Evolutionary conservation across 1,284 basidiomycete genomes (phyloP).

Genomic region (Cystobasidiaceae sp.): DNA sequence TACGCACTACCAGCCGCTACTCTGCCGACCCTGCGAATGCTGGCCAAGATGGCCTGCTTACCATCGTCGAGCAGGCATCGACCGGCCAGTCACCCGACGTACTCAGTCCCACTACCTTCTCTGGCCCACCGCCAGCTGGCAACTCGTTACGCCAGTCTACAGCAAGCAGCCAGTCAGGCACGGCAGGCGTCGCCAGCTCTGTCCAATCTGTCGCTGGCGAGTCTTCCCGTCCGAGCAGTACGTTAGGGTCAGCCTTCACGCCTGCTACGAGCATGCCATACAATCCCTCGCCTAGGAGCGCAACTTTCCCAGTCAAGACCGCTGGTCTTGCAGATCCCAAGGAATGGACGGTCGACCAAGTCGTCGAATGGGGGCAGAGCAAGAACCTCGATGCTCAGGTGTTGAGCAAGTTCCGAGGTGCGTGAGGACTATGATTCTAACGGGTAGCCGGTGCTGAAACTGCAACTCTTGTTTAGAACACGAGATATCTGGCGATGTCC

Average conservation of each 20-base stretch:
- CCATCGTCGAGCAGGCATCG: slow-evolving; percentile 21
- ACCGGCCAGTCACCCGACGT: too few species aligned
- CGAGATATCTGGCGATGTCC: slow-evolving; percentile 95
- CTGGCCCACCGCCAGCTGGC: not conserved
- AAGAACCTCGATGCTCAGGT: slow-evolving; percentile 81
- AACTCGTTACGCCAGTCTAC: slow-evolving; percentile 1
- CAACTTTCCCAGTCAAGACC: slow-evolving; percentile 27
- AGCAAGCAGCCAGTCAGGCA: not conserved
- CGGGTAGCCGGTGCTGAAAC: too few species aligned
- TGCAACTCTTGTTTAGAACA: too few species aligned
- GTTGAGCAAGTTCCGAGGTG: slow-evolving; percentile 79
- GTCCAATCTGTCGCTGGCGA: not conserved
- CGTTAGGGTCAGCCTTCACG: slow-evolving; percentile 22
- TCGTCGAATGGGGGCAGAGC: slow-evolving; percentile 77
- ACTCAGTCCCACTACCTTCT: too few species aligned
- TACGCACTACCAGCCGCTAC: not conserved
- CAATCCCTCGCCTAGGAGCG: slow-evolving; percentile 27
- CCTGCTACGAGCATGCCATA: slow-evolving; percentile 16
- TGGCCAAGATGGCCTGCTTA: slow-evolving; percentile 16
- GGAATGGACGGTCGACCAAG: slow-evolving; percentile 83
- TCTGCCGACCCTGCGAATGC: slow-evolving; percentile 8
- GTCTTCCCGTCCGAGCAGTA: slow-evolving; percentile 15
- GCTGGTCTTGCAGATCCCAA: slow-evolving; percentile 50
- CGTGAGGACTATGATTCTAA: slow-evolving; percentile 44
- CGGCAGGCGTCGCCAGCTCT: not conserved